Conservation (phyloP, 331 rosid species). For the Stylosanthes scabra region DNA sequence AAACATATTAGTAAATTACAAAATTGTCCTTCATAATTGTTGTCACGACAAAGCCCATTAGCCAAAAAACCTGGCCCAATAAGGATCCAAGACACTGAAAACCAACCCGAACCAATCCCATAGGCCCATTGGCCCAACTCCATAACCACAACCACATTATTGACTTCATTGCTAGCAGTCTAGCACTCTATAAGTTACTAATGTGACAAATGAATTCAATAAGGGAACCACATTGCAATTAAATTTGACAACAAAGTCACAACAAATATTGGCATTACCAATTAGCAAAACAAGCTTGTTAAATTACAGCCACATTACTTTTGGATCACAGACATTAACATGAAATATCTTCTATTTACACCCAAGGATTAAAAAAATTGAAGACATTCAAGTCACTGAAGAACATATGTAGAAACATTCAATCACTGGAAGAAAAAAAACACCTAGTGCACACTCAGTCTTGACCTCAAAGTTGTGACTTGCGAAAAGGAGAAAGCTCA, state of each 20-base stretch:
- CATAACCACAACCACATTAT: too few species aligned
- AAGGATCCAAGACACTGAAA: too few species aligned
- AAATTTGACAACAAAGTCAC: conserved; percentile 27
- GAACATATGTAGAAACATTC: conserved; percentile 29
- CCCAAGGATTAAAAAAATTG: conserved; percentile 25
- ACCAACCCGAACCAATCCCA: too few species aligned
- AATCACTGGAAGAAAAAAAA: background rate
- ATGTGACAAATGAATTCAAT: background rate
- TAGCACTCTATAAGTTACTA: too few species aligned
- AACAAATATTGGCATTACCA: conserved; percentile 26
- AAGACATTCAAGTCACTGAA: background rate
- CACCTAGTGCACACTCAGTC: background rate
- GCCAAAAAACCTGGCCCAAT: too few species aligned
- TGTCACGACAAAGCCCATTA: too few species aligned
- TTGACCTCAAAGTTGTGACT: conserved; percentile 10
- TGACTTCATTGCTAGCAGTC: too few species aligned
- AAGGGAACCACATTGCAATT: background rate
- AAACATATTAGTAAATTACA: too few species aligned
- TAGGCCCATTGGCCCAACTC: too few species aligned
- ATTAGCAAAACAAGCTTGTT: conserved; percentile 35
- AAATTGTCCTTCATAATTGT: too few species aligned
- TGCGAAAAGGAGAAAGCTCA: conserved; percentile 13
- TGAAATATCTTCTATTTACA: conserved; percentile 45
- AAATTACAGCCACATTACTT: conserved; percentile 34
- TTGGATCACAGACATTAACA: conserved; percentile 27